Base-by-base conservation (phyloP, 306 rosid genomes). In the Begonia peltatifolia region DNA sequence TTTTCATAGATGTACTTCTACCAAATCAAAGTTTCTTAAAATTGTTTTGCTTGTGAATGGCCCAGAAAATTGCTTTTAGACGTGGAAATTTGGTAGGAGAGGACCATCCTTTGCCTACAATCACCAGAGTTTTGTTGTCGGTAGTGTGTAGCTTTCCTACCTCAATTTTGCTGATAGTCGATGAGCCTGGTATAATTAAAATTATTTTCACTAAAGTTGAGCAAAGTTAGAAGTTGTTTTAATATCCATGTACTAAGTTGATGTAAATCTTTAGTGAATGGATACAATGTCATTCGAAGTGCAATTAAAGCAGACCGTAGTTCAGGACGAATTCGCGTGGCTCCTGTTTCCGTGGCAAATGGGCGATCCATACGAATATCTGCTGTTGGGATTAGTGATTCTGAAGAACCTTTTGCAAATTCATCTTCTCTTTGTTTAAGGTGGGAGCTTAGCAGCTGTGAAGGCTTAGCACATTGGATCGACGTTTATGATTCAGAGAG, bases 1-100 rank as follows among this genome's bases (percentile, higher is more conserved):
- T 67, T 61, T 46, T 52, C 22, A 11, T 16, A 9, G 14, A 30
- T 51, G 42, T 53, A 53, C 41, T 60, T 58, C 36, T 62, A 38
- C 46, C 50, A 43, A 58, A 14, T 52, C 42, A 20, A 57, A 41
- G 50, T 49, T 56, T 12, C 3, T 60, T 23, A 55, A 48, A 49
- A 58, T 57, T 63, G 41, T 53, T 25, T 18, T 18, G 53, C 55
- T 57, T 66, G 61, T 43, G 52, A 59, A 78, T 83, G 84, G 64
- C 58, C 55, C 84, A 87, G 96, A 76, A 64, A 76, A 71, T 89
- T 68, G 50, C 16, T 62, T 89, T 89, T 61, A 69, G 61, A 65
- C 94, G 82, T 41, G 97, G 97, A 57, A 89, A 89, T 79, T 73
- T 76, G 81, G 83, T 74, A 56, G 94, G 87, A 64, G 90, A 82